A percentile compares a stretch with the other conserved stretches of the same genome.
These are phyloP conservation scores for Megacollybia platyphylla DNA, from an alignment of 1,284 basidiomycete genomes.

Conservation along the genomic window DNA sequence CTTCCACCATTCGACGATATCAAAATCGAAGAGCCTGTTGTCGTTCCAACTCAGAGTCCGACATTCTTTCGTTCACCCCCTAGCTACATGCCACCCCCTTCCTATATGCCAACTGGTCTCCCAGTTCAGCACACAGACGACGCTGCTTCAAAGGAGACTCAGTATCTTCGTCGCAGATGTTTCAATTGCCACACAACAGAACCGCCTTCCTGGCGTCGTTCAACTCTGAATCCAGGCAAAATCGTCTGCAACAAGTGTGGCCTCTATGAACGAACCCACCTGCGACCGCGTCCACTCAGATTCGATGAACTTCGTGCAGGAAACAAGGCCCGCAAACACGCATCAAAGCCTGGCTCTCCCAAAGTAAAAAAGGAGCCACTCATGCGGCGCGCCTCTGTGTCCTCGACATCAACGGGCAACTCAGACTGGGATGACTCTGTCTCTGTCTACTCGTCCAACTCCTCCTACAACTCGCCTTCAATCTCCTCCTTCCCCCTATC, in stretches of 20 bases:
- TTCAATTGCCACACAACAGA: constrained; percentile 84
- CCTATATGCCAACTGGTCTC: constrained; percentile 27
- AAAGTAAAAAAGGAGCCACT: constrained; percentile 54
- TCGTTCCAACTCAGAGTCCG: constrained; percentile 44
- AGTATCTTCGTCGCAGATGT: constrained; percentile 72
- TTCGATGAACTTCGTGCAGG: constrained; percentile 76
- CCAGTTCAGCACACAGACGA: constrained; percentile 78
- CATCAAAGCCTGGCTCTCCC: constrained; percentile 12
- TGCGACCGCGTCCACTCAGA: constrained; percentile 65
- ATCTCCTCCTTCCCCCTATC: constrained; percentile 43
- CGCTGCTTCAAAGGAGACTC: constrained; percentile 76
- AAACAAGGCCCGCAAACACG: constrained; percentile 63
- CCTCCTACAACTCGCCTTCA: constrained; percentile 53
- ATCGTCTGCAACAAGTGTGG: constrained; percentile 87
- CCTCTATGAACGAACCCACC: constrained; percentile 73
- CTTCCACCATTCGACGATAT: constrained; percentile 35
- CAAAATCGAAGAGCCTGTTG: constrained; percentile 55
- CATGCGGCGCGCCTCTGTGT: constrained; percentile 46
- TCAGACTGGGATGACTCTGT: constrained; percentile 69
- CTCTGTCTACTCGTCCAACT: constrained; percentile 52
- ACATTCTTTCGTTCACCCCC: constrained; percentile 18
- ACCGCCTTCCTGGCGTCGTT: constrained; percentile 74
- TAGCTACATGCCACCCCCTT: constrained; percentile 10
- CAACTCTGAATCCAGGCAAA: constrained; percentile 76
- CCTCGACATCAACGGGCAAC: constrained; percentile 40